A percentile compares a stretch with the other conserved stretches of the same genome.
Conservation (phyloP, 345 rosid genomes). For the Zanthoxylum bungeanum region DNA sequence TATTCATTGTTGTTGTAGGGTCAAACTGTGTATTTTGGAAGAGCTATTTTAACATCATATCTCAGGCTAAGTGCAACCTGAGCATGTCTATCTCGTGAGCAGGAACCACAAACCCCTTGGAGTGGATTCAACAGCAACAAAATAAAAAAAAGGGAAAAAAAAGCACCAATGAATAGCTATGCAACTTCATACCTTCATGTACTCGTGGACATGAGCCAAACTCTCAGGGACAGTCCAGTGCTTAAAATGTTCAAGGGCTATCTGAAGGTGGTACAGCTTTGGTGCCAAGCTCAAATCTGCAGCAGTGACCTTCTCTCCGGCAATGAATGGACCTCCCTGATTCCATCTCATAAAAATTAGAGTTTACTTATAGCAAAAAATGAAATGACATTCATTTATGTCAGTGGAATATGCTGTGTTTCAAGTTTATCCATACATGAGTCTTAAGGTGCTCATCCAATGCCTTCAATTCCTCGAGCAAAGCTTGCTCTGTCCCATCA, state of each 20-base stretch:
- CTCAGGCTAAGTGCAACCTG: too few species aligned
- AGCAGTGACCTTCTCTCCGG: constrained; percentile 72
- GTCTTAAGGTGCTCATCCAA: constrained; percentile 78
- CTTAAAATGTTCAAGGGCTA: constrained; percentile 83
- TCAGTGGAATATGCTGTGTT: neutral
- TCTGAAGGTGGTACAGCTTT: constrained; percentile 82
- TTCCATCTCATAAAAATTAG: constrained; percentile 10
- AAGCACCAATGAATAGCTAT: neutral
- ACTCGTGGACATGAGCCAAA: constrained; percentile 56
- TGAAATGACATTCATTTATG: neutral
- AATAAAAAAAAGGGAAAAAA: neutral
- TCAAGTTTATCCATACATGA: constrained; percentile 33
- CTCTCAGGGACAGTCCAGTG: constrained; percentile 72
- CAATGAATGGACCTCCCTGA: constrained; percentile 82
- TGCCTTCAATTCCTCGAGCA: constrained; percentile 75
- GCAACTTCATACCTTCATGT: constrained; percentile 46
- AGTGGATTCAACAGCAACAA: neutral
- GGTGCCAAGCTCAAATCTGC: constrained; percentile 87
- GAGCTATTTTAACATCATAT: neutral
- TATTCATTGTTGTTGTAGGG: neutral
- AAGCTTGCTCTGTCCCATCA: constrained; percentile 71
- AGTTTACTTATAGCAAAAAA: neutral
- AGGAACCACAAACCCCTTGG: neutral
- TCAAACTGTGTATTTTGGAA: neutral
- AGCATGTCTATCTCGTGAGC: too few species aligned